Evolutionary conservation across 352 stramenopile species (phyloP), one percentile per base, ranked within the genome.

Genomic region (Halophytophthora polymorphica): DNA sequence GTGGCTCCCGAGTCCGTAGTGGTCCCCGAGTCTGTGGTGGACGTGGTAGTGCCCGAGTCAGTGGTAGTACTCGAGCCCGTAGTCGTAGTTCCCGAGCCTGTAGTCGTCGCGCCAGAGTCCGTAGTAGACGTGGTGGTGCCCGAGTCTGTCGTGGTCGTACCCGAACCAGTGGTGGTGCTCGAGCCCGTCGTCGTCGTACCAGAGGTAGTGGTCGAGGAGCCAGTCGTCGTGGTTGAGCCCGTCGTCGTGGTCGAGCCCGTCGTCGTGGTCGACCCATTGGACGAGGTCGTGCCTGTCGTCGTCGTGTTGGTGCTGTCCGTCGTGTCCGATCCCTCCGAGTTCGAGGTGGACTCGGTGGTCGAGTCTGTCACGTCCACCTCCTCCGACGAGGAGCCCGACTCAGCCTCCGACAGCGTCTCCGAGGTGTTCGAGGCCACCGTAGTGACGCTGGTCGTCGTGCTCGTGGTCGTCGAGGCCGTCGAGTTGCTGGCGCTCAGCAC

Each of bases 381-480:
- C 7, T n/a, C n/a, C n/a, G 57, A 56, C 18, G 57, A 65, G 4
- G 60, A 54, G 15, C 43, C 43, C 7, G 43, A 49, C 1, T 52
- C 54, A 23, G 61, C 61, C 33, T 66, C 56, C 6, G 56, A 56
- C 13, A 70, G 8, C 10, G 52, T 68, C 17, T 68, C 64, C 42
- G 64, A 62, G 21, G 56, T 37, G 40, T 68, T 60, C 12, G 46
- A 25, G 8, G 64, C 40, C 18, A 58, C 63, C 18, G 54, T 66
- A 22, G 58, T 61, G 11, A 50, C 65, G 12, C 54, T 66, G 11
- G 51, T 65, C 53, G 53, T 53, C 18, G 46, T 66, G 37, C 50
- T 65, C 35, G 50, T 66, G 4, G 50, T 69, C n/a, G 50, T 66
- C 6, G 50, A 37, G 23, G 58, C 55, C 29, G 50, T 54, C 18